Percentiles rank a stretch among this genome's conserved stretches.
phyloP scores from a whole-genome alignment of 257 asterid genomes.

The Nicotiana paniculata region DNA sequence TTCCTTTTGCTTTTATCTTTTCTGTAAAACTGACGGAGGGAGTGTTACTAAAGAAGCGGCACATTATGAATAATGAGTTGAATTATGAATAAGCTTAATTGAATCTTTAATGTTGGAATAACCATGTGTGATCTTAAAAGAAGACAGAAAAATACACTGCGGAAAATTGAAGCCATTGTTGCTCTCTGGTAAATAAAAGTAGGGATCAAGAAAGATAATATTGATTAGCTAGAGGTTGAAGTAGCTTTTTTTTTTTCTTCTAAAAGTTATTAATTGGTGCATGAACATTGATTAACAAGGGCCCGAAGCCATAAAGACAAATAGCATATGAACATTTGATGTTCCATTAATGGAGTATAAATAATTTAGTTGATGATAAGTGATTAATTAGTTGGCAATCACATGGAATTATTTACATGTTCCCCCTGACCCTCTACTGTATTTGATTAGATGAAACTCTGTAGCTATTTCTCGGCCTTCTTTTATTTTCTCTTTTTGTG shows the following conservation, averaged over 20 bases:
- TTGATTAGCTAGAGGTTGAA: background rate
- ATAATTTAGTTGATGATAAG: slow-evolving; percentile 7
- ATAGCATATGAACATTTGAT: slow-evolving; percentile 13
- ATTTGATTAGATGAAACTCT: background rate
- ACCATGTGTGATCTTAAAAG: background rate
- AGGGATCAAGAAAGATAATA: background rate
- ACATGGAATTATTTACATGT: slow-evolving; percentile 17
- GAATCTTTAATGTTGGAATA: background rate
- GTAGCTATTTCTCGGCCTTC: background rate
- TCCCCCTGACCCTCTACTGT: background rate
- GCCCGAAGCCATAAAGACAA: slow-evolving; percentile 1
- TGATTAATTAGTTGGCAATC: slow-evolving; percentile 26
- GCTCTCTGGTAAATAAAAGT: too few species aligned
- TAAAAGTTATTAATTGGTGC: background rate
- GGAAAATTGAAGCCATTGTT: background rate
- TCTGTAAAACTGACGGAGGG: too few species aligned
- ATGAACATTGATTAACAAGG: background rate
- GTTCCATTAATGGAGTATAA: background rate
- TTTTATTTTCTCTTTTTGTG: too few species aligned
- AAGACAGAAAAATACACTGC: background rate
- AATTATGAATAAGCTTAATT: too few species aligned
- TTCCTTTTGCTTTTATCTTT: too few species aligned
- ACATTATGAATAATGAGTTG: too few species aligned
- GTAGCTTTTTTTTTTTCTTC: background rate
- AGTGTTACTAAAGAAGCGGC: too few species aligned